These are phyloP conservation scores for Schwanniomyces sp. DNA, from an alignment of 805 yeast genomes.

Conservation along the genomic window DNA sequence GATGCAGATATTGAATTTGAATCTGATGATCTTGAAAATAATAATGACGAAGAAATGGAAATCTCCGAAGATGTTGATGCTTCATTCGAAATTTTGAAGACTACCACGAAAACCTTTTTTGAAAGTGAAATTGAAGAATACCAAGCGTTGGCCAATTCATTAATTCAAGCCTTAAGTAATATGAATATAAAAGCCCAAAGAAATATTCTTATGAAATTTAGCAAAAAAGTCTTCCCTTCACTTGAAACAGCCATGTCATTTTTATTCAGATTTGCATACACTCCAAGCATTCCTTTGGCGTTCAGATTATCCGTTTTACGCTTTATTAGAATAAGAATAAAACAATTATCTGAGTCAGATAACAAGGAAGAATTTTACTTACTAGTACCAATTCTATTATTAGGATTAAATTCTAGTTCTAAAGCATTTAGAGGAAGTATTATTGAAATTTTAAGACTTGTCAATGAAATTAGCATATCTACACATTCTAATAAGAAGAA, in stretches of 20 bases:
- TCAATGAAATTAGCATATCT: constrained; percentile 34
- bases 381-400: constrained; percentile 56
- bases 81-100: constrained; percentile 12
- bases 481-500: constrained; percentile 35
- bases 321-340: constrained; percentile 34
- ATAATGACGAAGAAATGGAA: constrained; percentile 15
- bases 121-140: constrained; percentile 39
- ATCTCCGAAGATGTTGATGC: constrained; percentile 16
- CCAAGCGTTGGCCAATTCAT: constrained; percentile 38
- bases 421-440: constrained; percentile 47
- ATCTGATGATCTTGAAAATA: constrained; percentile 20
- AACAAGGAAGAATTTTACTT: constrained; percentile 42
- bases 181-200: constrained; percentile 12
- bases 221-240: constrained; percentile 30
- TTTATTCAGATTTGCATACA: constrained; percentile 53
- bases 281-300: constrained; percentile 58
- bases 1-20: constrained; percentile 35
- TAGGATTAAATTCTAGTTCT: constrained; percentile 53
- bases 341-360: constrained; percentile 27
- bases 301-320: constrained; percentile 53
- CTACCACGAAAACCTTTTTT: constrained; percentile 16
- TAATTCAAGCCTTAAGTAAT: constrained; percentile 42
- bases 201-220: constrained; percentile 11
- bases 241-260: constrained; percentile 54
- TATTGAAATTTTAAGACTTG: constrained; percentile 16